Conservation (phyloP, 208 protist genomes). For the Acanthamoeba divionensis region DNA sequence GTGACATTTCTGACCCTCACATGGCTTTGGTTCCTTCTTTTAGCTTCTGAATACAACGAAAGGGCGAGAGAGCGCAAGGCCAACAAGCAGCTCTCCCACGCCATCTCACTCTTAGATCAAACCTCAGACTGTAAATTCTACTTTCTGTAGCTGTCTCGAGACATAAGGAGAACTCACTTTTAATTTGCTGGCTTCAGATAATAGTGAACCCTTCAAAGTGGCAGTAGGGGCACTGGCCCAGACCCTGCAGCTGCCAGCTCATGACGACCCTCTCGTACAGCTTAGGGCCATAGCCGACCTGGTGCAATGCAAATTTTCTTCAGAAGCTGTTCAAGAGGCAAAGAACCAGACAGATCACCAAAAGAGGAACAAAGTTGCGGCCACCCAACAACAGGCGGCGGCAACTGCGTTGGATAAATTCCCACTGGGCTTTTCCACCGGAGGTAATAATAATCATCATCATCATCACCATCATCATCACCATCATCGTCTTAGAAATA, state of each 20-base stretch:
- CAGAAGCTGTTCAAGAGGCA: neutral
- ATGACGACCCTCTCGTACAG: too few relatives aligned
- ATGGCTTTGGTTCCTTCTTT: neutral
- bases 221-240: too few relatives aligned
- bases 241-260: too few relatives aligned
- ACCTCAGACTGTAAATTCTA: neutral
- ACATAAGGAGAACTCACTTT: too few relatives aligned
- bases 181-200: neutral
- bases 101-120: neutral
- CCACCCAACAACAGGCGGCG: too few relatives aligned
- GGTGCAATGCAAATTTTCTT: neutral
- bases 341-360: neutral
- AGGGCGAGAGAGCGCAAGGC: neutral
- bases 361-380: neutral
- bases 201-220: too few relatives aligned
- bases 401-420: neutral
- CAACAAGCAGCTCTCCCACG: neutral
- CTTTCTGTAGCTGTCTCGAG: neutral
- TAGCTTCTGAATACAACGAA: constrained; percentile 10
- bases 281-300: neutral
- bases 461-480: neutral
- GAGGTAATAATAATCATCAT: neutral
- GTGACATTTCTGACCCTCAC: neutral
- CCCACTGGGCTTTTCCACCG: neutral
- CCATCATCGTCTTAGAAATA: neutral